phyloP scores from a whole-genome alignment of 768 basidiomycete species.

The Suillus variegatus region DNA sequence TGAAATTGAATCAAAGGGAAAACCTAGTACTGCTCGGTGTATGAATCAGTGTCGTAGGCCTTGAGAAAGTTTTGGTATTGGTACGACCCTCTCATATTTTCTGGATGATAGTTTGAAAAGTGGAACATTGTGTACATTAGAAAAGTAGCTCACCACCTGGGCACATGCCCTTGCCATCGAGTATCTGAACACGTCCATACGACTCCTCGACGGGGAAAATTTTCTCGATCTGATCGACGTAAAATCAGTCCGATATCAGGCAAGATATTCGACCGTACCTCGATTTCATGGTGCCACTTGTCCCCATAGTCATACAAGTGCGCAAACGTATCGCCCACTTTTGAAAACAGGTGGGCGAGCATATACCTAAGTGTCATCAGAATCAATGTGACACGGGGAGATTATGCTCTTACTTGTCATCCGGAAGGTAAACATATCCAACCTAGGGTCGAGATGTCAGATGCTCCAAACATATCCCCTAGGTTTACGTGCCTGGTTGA shows the following conservation, averaged over 20 bases:
- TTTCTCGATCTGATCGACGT: conserved; percentile 20
- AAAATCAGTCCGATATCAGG: background rate
- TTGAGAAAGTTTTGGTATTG: conserved; percentile 23
- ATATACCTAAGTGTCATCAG: conserved; percentile 16
- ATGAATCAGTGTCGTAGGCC: conserved; percentile 22
- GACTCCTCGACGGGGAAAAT: conserved; percentile 30
- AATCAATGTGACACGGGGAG: background rate
- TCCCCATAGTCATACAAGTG: conserved; percentile 38
- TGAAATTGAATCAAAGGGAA: conserved; percentile 7
- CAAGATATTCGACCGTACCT: conserved; percentile 17
- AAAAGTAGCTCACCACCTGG: conserved; percentile 17
- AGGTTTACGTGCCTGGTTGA: conserved; percentile 16
- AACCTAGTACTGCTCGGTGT: conserved; percentile 16
- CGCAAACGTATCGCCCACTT: conserved; percentile 33
- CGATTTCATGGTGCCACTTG: conserved; percentile 33
- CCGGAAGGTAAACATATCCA: conserved; percentile 32
- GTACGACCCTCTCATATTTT: conserved; percentile 29
- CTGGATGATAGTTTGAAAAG: conserved; percentile 7
- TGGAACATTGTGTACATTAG: background rate
- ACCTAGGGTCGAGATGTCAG: conserved; percentile 16
- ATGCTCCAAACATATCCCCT: background rate
- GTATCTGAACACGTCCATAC: conserved; percentile 28
- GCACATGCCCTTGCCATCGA: conserved; percentile 30
- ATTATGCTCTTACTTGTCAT: conserved; percentile 19
- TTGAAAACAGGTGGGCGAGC: conserved; percentile 30